Percentiles rank a stretch among this genome's conserved stretches.
These are phyloP conservation scores for Larix sibirica DNA, from an alignment of 83 land plant species.

Conservation along the genomic window DNA sequence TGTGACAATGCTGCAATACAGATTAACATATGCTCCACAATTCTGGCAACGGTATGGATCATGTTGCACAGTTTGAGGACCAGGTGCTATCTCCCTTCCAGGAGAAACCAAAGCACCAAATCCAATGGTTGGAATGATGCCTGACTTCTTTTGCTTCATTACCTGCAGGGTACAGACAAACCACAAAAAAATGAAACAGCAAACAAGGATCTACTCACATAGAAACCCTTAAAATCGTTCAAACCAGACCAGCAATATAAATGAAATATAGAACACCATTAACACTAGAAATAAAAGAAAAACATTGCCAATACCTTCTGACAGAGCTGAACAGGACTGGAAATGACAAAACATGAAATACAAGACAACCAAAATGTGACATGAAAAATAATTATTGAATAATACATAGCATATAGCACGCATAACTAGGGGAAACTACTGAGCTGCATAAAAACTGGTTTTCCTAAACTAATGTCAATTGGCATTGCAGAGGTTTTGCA, in stretches of 20 bases:
- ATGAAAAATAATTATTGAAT: not conserved
- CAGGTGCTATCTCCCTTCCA: slow-evolving; percentile 75
- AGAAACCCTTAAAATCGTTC: no score
- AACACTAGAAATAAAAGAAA: not conserved
- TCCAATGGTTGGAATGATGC: slow-evolving; percentile 82
- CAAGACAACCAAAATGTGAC: not conserved
- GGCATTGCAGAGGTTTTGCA: no score
- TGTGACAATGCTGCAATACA: slow-evolving; percentile 67
- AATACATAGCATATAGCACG: no score
- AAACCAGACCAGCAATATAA: not conserved
- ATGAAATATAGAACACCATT: not conserved
- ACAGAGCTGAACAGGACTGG: not conserved
- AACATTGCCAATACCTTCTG: not conserved
- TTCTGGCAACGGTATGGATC: slow-evolving; percentile 82
- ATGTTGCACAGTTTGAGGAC: slow-evolving; percentile 76
- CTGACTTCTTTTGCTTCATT: slow-evolving; percentile 78
- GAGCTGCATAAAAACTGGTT: no score
- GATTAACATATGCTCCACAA: slow-evolving; percentile 94
- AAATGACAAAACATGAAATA: not conserved
- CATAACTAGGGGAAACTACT: no score
- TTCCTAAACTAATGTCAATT: no score
- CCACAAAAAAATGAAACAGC: not conserved
- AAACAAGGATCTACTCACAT: slow-evolving; percentile 8
- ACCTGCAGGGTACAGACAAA: slow-evolving; percentile 38
- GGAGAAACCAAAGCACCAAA: slow-evolving; percentile 96